Evolutionary conservation across 1,139 yeast genomes (phyloP), one percentile per base, ranked within the genome.

Genomic region (Candida sanyaensis): DNA sequence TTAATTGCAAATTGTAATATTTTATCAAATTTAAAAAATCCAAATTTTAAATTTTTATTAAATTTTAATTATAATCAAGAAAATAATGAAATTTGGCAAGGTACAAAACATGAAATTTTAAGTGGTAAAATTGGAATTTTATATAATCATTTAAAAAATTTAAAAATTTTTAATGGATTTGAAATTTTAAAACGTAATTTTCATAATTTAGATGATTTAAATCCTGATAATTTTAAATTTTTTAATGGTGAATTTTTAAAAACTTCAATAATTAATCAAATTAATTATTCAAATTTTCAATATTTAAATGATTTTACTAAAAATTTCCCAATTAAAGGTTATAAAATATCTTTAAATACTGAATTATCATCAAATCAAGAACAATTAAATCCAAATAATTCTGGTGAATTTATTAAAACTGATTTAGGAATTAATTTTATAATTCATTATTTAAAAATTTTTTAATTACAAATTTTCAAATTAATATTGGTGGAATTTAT

Each of bases 51-150:
- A 57, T 69, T 74, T 42, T 58, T 74, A 44, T 53, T 71, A 27
- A 75, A 73, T 52, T 51, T 71, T 34, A 59, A 58, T 55, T 73
- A 71, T 50, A 55, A 66, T 12, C 72, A 71, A 45, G 70, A 69
- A 46, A 73, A 75, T 51, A 73, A 74, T 58, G 74, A 70, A 50
- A 49, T 54, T 28, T 73, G 77, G 78, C 75, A 70, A 53, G 68
- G 66, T 33, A 60, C 66, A 37, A 60, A 69, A 17, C 68, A 66
- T 50, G 67, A 63, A 36, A 51, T 67, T 28, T 57, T 66, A 31
- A 75, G 77, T 4, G 81, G 81, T 3, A 57, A 67, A 29, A 61
- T 79, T 42, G 86, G 85, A 5, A 62, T 81, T 42, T 66, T 65
- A 49, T 71, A 68, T n/a, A n/a, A n/a, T n/a, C n/a, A n/a, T n/a